Evolutionary conservation across 306 rosid species (phyloP).

Genomic region (Casuarina equisetifolia): DNA sequence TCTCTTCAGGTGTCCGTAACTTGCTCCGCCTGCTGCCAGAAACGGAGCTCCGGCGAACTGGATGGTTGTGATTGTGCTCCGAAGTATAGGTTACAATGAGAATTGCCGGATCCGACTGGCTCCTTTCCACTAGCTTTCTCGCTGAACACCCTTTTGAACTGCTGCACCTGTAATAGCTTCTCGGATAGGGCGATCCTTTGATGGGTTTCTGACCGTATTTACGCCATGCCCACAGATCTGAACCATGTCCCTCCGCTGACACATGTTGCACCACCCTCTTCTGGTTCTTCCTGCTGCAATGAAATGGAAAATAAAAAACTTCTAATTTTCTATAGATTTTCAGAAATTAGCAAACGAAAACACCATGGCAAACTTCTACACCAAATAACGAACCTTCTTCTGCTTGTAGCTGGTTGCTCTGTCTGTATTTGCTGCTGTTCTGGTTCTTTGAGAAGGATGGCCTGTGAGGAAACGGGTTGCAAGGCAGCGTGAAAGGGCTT

Average conservation of each 20-base stretch:
- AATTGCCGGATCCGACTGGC: constrained; percentile 51
- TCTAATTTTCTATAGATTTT: too few species aligned
- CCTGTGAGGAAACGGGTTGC: constrained; percentile 43
- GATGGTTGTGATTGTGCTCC: constrained; percentile 76
- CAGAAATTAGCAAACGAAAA: too few species aligned
- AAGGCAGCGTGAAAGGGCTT: constrained; percentile 59
- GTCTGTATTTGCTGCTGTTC: constrained; percentile 32
- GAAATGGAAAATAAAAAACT: not conserved
- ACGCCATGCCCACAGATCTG: constrained; percentile 92
- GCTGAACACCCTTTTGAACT: constrained; percentile 85
- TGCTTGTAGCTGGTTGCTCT: constrained; percentile 32
- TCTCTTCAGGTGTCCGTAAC: constrained; percentile 17
- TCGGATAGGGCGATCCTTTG: constrained; percentile 89
- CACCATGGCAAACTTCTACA: not conserved
- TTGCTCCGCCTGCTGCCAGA: constrained; percentile 52
- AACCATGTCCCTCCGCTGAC: constrained; percentile 42
- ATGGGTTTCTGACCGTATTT: constrained; percentile 98
- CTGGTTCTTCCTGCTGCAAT: constrained; percentile 57
- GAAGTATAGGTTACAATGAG: constrained; percentile 74
- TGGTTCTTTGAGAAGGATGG: constrained; percentile 27
- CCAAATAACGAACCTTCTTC: constrained; percentile 46
- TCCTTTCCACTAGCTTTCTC: constrained; percentile 82
- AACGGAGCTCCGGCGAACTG: constrained; percentile 56
- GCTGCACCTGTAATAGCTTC: constrained; percentile 90
- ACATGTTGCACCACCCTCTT: constrained; percentile 67